Base-by-base conservation (phyloP, 306 rosid genomes). In the Canavalia gladiata region DNA sequence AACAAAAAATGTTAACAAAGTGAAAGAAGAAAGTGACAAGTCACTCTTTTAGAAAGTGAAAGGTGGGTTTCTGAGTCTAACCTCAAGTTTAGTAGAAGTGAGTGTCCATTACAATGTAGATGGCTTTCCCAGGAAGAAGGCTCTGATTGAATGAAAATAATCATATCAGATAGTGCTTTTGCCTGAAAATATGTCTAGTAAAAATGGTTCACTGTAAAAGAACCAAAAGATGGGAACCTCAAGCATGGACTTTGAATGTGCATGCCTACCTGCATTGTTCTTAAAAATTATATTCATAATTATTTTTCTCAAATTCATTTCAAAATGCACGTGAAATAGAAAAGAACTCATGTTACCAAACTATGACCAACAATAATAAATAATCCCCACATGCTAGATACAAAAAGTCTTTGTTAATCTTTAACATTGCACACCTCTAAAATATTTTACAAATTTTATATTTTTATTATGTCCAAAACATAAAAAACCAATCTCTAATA, bases 201-300 rank as follows among this genome's bases (percentile, higher is more conserved):
- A 89, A 81, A 95, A 77, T 7, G 98, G 97, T 86, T 95, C 99
- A 46, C 83, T 88, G 72, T 93, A 82, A 67, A 95, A 82, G 88
- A 95, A 95, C 99, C 99, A 95, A 88, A 95, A 95, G 64, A 95
- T 76, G 45, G 99, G 99, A 88, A 95, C 94, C 88, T 95, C 99
- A 58, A 95, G 87, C 4, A 89, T 90, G 75, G 99, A 93, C 84
- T 96, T 91, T 74, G 89, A 88, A 77, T 93, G 93, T 50, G 94
- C 97, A 90, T 86, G 95, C 60, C 80, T 57, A 76, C 98, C 99
- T 94, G 88, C 25, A 88, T 69, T 10, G 9, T 80, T 72, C 28
- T 54, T 72, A 67, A 81, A 18, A 18, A 18, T 18, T 54, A 18
- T 18, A 18, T 18, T 18, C 25, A 18, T 18, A 18, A 18, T 18